phyloP scores from a whole-genome alignment of 768 basidiomycete species.

The Brasilioporus rufonigricans region DNA sequence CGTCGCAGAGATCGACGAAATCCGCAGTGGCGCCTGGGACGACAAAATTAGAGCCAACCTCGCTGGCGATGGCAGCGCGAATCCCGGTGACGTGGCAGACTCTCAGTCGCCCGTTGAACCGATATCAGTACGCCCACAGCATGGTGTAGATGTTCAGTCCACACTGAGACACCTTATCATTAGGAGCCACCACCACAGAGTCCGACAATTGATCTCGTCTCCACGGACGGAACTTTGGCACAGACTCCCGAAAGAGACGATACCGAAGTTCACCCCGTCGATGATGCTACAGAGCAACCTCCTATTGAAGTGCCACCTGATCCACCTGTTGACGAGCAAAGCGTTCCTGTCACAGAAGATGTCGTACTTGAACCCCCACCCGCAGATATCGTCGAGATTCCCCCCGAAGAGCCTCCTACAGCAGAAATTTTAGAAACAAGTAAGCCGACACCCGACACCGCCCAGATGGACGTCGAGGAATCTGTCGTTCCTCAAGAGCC shows the following conservation, averaged over 20 bases:
- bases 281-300: constrained; percentile 4
- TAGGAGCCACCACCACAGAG: constrained; percentile 14
- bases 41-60: constrained; percentile 42
- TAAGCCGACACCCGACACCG: background rate
- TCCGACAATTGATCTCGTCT: background rate
- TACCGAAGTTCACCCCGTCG: background rate
- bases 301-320: background rate
- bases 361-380: constrained; percentile 1
- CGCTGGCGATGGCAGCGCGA: constrained; percentile 7
- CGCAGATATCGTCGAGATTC: constrained; percentile 2
- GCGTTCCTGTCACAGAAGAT: constrained; percentile 8
- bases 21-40: constrained; percentile 68
- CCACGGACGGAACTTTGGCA: background rate
- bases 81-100: constrained; percentile 5
- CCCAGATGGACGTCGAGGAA: constrained; percentile 17
- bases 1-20: constrained; percentile 72
- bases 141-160: background rate
- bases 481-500: constrained; percentile 6
- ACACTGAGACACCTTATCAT: background rate
- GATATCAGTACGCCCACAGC: constrained; percentile 9
- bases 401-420: constrained; percentile 8
- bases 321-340: constrained; percentile 6
- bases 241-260: constrained; percentile 6
- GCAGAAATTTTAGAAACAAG: constrained; percentile 5
- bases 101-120: background rate